phyloP scores from a whole-genome alignment of 78 protist species.

The Speleostelium caveatum region DNA sequence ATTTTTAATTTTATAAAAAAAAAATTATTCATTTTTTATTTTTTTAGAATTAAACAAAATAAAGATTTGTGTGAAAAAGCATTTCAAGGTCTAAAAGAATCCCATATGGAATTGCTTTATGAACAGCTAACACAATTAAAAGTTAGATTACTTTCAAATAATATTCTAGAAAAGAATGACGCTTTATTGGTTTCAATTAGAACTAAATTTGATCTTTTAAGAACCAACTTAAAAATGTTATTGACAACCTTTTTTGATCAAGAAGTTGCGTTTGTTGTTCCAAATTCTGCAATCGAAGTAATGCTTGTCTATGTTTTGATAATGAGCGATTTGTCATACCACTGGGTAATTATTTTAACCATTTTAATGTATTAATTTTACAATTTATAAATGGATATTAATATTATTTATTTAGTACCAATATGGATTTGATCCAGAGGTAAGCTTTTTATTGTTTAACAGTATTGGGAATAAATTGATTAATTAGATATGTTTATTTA shows the following conservation, averaged over 20 bases:
- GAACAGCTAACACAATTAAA: not conserved
- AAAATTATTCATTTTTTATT: not conserved
- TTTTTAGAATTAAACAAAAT: not conserved
- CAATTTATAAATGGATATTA: not conserved
- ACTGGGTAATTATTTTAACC: not conserved
- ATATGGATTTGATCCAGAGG: constrained; percentile 1
- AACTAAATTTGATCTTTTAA: too few species aligned
- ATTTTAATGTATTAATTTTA: not conserved
- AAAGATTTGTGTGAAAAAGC: not conserved
- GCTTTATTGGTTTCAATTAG: too few species aligned
- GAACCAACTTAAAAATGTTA: not conserved
- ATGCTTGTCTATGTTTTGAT: not conserved
- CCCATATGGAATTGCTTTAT: not conserved
- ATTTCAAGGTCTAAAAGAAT: not conserved
- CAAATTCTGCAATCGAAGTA: not conserved
- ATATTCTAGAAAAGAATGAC: not conserved
- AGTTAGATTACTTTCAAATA: not conserved
- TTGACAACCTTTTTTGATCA: too few species aligned
- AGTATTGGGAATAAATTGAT: not conserved
- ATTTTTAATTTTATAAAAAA: not conserved
- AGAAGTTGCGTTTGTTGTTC: too few species aligned
- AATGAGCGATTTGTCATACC: not conserved
- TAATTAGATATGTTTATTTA: not conserved
- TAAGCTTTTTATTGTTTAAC: not conserved
- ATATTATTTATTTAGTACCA: not conserved